Percentiles rank a stretch among this genome's conserved stretches.
These are phyloP conservation scores for Lathyrus sativus DNA, from an alignment of 306 rosid genomes.

Conservation along the genomic window DNA sequence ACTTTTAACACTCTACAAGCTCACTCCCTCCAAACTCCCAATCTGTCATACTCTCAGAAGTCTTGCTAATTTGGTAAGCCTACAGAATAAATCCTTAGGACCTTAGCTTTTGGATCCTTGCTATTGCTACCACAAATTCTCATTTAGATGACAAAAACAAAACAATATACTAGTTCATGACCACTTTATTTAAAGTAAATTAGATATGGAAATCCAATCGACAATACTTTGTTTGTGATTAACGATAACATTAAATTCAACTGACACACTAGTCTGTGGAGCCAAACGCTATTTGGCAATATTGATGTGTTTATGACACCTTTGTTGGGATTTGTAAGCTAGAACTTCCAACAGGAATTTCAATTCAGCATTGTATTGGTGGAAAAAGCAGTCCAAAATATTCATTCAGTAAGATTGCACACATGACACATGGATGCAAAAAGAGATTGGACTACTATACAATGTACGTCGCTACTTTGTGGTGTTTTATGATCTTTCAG, in stretches of 20 bases:
- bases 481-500: neutral
- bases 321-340: constrained; percentile 21
- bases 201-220: neutral
- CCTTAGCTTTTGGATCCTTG: neutral
- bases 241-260: neutral
- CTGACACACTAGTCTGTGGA: neutral
- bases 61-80: neutral
- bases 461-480: constrained; percentile 8
- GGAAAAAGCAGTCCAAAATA: constrained; percentile 12
- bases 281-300: constrained; percentile 9
- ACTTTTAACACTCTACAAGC: too few relatives aligned
- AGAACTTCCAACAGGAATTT: constrained; percentile 7
- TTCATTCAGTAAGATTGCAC: neutral
- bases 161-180: neutral
- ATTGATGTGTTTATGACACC: constrained; percentile 4
- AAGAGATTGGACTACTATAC: constrained; percentile 2
- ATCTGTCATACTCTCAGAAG: neutral
- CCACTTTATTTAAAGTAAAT: neutral
- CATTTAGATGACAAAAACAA: neutral
- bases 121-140: neutral
- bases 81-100: neutral
- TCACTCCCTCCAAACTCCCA: too few relatives aligned
- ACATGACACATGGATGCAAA: neutral
- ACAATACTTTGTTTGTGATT: neutral
- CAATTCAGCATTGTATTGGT: neutral